Base-by-base conservation (phyloP, 306 rosid genomes). In the Cucumis hystrix region DNA sequence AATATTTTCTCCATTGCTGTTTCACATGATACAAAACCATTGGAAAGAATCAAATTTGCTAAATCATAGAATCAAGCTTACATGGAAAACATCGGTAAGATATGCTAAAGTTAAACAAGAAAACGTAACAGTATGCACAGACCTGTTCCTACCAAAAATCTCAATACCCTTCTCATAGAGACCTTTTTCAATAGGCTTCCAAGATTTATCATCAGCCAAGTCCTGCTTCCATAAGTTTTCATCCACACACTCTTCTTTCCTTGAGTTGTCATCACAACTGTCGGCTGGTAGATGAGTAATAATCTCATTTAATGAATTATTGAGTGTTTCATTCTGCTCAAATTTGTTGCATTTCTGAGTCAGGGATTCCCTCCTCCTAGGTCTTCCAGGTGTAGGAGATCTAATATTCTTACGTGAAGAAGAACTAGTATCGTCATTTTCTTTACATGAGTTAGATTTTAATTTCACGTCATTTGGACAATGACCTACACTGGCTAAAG, bases 131-230 rank as follows among this genome's bases (percentile, higher is more conserved):
- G 43, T 72, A 78, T 79, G 70, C 68, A 78, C 92, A 83, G 70
- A 95, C 97, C 99, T 92, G 89, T 91, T 89, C 83, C 89, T 87
- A 75, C 98, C 98, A 88, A 96, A 96, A 78, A 96, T 92, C 83
- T 91, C 92, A 80, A 86, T 59, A 57, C 99, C 99, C 89, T 96
- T 92, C 77, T 96, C 97, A 35, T 92, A 83, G 87, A 96, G 96
- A 47, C 90, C 93, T 63, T 85, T 89, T 82, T 96, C 99, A 79
- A 96, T 86, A 83, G 89, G 75, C 87, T 85, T 91, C 99, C 99
- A 96, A 68, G 93, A 81, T 82, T 84, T 92, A 82, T 87, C 87
- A 76, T 88, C 90, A 52, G 73, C 77, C 56, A 79, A 41, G 76
- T 89, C 96, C 83, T 87, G 97, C 83, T 87, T 92, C 77, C 78